Conservation (phyloP, 2,329 filamentous ascomycete genomes). For the Lojkania enalia region DNA sequence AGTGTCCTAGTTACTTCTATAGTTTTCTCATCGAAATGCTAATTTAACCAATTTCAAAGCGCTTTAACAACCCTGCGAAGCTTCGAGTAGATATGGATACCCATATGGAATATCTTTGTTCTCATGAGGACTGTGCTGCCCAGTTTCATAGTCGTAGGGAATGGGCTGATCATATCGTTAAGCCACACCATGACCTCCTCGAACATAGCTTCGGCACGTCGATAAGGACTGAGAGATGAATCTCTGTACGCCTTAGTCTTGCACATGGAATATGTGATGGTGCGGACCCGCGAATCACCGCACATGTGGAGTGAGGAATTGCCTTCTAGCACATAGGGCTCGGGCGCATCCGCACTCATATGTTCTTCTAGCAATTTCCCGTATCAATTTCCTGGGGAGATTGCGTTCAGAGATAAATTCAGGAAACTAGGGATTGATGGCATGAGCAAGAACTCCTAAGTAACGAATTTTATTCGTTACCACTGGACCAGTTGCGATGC, state of each 20-base stretch:
- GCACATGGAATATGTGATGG: neutral
- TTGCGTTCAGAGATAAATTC: no score
- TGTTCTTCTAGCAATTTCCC: no score
- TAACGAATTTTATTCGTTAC: no score
- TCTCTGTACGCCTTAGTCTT: no score
- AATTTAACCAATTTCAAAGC: slow-evolving; percentile 11
- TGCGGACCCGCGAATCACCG: slow-evolving; percentile 6
- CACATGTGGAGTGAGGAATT: slow-evolving; percentile 4
- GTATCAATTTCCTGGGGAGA: no score
- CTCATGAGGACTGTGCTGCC: slow-evolving; percentile 24
- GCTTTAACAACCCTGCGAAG: slow-evolving; percentile 17
- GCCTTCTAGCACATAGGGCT: neutral
- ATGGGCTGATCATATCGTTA: slow-evolving; percentile 27
- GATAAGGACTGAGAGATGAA: neutral
- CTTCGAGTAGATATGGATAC: slow-evolving; percentile 15
- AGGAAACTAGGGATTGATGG: no score
- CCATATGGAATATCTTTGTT: slow-evolving; percentile 18
- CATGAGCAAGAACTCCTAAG: no score
- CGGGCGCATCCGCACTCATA: no score
- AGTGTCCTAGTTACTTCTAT: slow-evolving; percentile 2
- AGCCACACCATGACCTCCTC: slow-evolving; percentile 28
- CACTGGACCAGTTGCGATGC: no score
- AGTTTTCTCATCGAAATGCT: slow-evolving; percentile 8
- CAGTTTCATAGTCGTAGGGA: slow-evolving; percentile 20
- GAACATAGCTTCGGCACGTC: neutral